Percentiles rank a stretch among this genome's conserved stretches.
Evolutionary conservation across 2,329 filamentous ascomycete genomes (phyloP).

Genomic region (Cordyceps fumosorosea): DNA sequence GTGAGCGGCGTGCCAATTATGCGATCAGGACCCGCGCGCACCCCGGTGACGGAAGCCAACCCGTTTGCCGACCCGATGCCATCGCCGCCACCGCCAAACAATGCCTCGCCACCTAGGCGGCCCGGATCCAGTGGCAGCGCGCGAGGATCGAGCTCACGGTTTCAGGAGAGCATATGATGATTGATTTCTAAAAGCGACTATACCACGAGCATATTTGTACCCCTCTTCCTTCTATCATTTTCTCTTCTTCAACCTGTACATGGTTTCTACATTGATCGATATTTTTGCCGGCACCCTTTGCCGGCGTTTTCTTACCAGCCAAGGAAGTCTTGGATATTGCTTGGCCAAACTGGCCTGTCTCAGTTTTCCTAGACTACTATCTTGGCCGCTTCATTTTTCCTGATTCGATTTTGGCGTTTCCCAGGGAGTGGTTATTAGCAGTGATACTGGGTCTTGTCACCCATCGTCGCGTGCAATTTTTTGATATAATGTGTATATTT

Average conservation of each 20-base stretch:
- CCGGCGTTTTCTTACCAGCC: neutral
- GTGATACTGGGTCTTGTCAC: neutral
- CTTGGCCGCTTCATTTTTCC: neutral
- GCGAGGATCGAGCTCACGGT: constrained; percentile 18
- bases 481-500: constrained; percentile 5
- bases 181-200: constrained; percentile 4
- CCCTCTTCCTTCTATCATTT: neutral
- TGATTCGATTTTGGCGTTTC: neutral
- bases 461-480: neutral
- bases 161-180: constrained; percentile 24
- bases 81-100: constrained; percentile 23
- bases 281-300: neutral
- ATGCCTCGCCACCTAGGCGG: constrained; percentile 18
- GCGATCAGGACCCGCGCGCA: constrained; percentile 59
- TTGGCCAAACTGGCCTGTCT: neutral
- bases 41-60: constrained; percentile 50
- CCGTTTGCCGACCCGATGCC: constrained; percentile 36
- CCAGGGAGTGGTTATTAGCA: neutral
- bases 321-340: neutral
- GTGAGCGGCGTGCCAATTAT: constrained; percentile 55
- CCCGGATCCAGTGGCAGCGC: constrained; percentile 21
- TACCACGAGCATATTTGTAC: constrained; percentile 7
- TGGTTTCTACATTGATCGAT: constrained; percentile 1
- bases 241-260: constrained; percentile 4
- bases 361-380: neutral